Percentiles rank a stretch among this genome's conserved stretches.
Conservation (phyloP, 1,139 yeast species). For the Yamadazyma trypodendri region DNA sequence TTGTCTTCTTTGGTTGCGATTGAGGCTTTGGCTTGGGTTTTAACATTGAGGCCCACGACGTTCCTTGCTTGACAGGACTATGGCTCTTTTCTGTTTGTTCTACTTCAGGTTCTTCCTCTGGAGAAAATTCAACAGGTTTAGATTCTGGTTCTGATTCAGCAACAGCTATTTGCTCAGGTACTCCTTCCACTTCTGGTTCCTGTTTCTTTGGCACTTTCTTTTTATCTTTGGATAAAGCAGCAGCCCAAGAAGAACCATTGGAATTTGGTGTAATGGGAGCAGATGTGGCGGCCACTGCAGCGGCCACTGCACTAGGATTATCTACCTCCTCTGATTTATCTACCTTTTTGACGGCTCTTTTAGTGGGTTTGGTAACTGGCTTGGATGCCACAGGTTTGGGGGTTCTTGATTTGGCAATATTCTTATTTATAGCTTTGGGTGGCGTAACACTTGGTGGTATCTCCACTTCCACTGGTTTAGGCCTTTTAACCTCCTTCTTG, state of each 20-base stretch:
- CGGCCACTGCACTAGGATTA: conserved; percentile 12
- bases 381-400: conserved; percentile 3
- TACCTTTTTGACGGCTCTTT: conserved; percentile 9
- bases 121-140: conserved; percentile 9
- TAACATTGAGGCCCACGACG: conserved; percentile 60
- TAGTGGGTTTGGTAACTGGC: conserved; percentile 9
- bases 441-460: neutral
- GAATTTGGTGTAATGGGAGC: conserved; percentile 17
- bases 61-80: conserved; percentile 9
- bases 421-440: conserved; percentile 2
- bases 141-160: conserved; percentile 20
- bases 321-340: conserved; percentile 10
- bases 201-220: conserved; percentile 26
- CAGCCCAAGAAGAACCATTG: conserved; percentile 48
- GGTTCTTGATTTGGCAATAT: conserved; percentile 4
- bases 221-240: conserved; percentile 44
- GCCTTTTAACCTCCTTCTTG: conserved; percentile 47
- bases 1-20: conserved; percentile 23
- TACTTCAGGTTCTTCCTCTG: conserved; percentile 19
- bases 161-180: conserved; percentile 5
- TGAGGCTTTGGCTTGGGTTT: conserved; percentile 42
- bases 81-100: conserved; percentile 1
- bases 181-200: conserved; percentile 14
- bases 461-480: conserved; percentile 3
- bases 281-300: conserved; percentile 12